phyloP scores from a whole-genome alignment of 2,329 filamentous ascomycete species.

The Phyllosticta ampelicida region DNA sequence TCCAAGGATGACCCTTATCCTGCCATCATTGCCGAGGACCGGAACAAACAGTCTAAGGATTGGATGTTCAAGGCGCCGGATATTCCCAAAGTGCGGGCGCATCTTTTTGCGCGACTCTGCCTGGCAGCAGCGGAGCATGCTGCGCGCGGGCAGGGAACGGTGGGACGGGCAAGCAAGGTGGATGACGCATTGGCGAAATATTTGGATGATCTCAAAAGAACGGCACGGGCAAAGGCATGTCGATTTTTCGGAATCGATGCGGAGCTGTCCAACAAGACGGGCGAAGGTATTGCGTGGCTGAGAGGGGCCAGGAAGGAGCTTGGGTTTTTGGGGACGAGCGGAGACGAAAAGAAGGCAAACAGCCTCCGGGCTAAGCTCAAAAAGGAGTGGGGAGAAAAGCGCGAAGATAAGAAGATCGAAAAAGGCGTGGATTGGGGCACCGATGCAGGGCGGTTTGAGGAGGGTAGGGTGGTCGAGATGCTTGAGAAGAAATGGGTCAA shows the following conservation, averaged over 20 bases:
- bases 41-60: constrained; percentile 75
- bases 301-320: constrained; percentile 65
- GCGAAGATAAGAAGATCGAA: constrained; percentile 70
- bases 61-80: constrained; percentile 94
- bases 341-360: constrained; percentile 36
- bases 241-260: constrained; percentile 86
- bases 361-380: constrained; percentile 52
- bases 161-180: constrained; percentile 40
- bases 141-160: constrained; percentile 51
- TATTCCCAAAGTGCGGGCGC: constrained; percentile 77
- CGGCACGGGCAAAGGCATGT: constrained; percentile 73
- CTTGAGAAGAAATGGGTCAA: constrained; percentile 82
- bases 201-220: constrained; percentile 60
- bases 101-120: constrained; percentile 79
- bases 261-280: constrained; percentile 69
- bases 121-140: constrained; percentile 84
- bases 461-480: constrained; percentile 76
- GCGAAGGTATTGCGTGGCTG: constrained; percentile 79
- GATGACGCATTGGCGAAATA: constrained; percentile 61
- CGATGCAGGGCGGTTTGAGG: constrained; percentile 77
- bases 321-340: constrained; percentile 43
- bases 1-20: constrained; percentile 93
- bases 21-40: constrained; percentile 64
- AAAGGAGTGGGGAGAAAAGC: constrained; percentile 63
- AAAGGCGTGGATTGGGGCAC: constrained; percentile 63